Percentiles rank a stretch among this genome's conserved stretches.
Conservation (phyloP, 306 rosid genomes). For the Senna tora region DNA sequence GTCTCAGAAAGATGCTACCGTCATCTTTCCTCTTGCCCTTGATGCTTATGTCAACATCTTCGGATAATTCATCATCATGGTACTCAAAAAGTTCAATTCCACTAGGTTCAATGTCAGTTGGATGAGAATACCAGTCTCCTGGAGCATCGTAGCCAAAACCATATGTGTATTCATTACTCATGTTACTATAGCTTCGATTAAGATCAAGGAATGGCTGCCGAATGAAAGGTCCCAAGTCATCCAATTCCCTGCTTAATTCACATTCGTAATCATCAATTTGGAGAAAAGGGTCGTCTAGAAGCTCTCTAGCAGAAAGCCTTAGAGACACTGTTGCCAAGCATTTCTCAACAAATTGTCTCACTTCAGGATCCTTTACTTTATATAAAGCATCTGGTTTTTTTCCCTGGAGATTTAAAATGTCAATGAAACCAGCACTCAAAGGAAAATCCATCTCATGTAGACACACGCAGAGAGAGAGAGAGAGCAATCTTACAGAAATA, state of each 20-base stretch:
- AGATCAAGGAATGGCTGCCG: constrained; percentile 56
- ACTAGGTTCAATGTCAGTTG: constrained; percentile 55
- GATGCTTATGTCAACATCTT: constrained; percentile 75
- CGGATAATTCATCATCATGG: constrained; percentile 65
- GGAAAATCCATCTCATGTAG: constrained; percentile 10
- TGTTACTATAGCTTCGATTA: constrained; percentile 46
- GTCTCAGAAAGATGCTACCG: constrained; percentile 70
- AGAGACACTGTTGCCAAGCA: constrained; percentile 79
- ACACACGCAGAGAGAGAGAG: constrained; percentile 28
- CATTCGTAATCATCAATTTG: constrained; percentile 58
- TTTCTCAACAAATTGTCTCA: constrained; percentile 81
- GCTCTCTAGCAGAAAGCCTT: constrained; percentile 89
- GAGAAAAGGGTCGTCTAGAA: constrained; percentile 85
- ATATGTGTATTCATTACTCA: constrained; percentile 55
- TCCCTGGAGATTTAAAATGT: constrained; percentile 59
- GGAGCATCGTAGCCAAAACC: constrained; percentile 50
- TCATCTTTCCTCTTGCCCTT: constrained; percentile 76
- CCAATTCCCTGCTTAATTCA: constrained; percentile 53
- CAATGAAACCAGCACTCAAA: constrained; percentile 38
- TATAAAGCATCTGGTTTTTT: constrained; percentile 87
- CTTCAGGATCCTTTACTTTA: constrained; percentile 85
- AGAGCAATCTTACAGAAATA: constrained; percentile 73
- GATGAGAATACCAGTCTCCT: constrained; percentile 62
- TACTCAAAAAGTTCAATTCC: constrained; percentile 82
- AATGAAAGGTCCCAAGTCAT: constrained; percentile 47